These are phyloP conservation scores for Lycium ferocissimum DNA, from an alignment of 257 asterid genomes.

Conservation along the genomic window DNA sequence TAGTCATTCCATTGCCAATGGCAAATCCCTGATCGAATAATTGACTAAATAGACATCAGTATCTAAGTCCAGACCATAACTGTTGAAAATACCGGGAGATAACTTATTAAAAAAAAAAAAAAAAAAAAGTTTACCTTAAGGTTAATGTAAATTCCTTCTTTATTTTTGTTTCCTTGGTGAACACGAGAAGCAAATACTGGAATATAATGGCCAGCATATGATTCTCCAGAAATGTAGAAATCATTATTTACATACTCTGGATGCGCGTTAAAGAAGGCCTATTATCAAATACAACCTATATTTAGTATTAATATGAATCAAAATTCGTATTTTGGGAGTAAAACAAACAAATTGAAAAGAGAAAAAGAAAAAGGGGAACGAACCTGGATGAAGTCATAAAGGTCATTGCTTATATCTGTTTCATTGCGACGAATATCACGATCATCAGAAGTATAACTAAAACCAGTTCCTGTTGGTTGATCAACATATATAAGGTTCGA, in stretches of 20 bases:
- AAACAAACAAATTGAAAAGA: not conserved
- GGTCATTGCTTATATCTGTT: constrained; percentile 63
- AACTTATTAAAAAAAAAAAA: not conserved
- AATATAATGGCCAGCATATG: constrained; percentile 66
- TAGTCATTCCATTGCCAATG: constrained; percentile 63
- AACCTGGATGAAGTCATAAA: constrained; percentile 65
- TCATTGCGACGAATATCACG: constrained; percentile 55
- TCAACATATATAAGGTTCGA: constrained; percentile 62
- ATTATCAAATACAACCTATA: not conserved
- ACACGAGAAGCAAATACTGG: constrained; percentile 64
- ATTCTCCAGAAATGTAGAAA: constrained; percentile 64
- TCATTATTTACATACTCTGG: constrained; percentile 52
- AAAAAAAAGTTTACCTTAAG: constrained; percentile 44
- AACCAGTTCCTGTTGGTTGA: constrained; percentile 69
- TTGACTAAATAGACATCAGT: not conserved
- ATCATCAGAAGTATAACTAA: constrained; percentile 58
- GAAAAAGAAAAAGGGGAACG: not conserved
- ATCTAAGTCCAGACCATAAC: not conserved
- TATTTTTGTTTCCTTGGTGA: constrained; percentile 59
- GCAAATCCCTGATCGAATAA: constrained; percentile 56
- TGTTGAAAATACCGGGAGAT: not conserved
- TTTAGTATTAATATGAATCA: not conserved
- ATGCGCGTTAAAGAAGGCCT: constrained; percentile 62
- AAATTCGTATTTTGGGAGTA: not conserved
- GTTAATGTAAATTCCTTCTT: constrained; percentile 54